These are phyloP conservation scores for Salix caprea DNA, from an alignment of 345 rosid species.

Conservation along the genomic window DNA sequence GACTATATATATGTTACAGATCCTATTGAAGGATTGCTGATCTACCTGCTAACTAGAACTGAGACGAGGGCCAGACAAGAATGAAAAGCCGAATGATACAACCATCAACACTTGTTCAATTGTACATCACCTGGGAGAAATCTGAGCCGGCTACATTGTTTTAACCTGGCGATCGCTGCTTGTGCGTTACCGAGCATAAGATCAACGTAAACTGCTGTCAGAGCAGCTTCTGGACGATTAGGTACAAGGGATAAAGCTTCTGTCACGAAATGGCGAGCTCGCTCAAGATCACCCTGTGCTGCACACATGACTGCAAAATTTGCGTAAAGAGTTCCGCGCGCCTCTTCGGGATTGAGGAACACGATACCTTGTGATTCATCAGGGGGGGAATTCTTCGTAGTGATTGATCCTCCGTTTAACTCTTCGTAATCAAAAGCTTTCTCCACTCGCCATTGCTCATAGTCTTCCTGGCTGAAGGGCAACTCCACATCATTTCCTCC, in stretches of 20 bases:
- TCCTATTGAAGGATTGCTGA: constrained; percentile 49
- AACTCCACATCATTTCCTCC: constrained; percentile 52
- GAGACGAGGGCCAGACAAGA: constrained; percentile 20
- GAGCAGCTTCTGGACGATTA: constrained; percentile 55
- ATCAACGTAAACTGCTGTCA: constrained; percentile 77
- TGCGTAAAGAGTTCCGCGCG: constrained; percentile 73
- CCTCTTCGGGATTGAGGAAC: constrained; percentile 81
- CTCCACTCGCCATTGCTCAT: constrained; percentile 51
- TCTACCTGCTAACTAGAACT: constrained; percentile 40
- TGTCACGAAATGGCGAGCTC: constrained; percentile 52
- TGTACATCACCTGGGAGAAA: constrained; percentile 40
- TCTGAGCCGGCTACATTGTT: constrained; percentile 61
- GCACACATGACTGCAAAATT: constrained; percentile 70
- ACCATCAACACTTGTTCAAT: constrained; percentile 22
- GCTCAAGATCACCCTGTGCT: constrained; percentile 65
- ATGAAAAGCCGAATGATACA: constrained; percentile 23
- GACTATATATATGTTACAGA: constrained; percentile 65
- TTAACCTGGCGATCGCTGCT: constrained; percentile 77
- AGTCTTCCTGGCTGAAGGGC: constrained; percentile 73
- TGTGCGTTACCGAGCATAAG: constrained; percentile 66
- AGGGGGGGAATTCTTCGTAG: constrained; percentile 25
- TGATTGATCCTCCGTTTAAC: constrained; percentile 37
- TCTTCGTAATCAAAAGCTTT: constrained; percentile 64
- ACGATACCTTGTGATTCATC: constrained; percentile 32
- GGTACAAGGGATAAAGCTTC: constrained; percentile 62